A percentile compares a stretch with the other conserved stretches of the same genome.
Conservation (phyloP, 1,284 basidiomycete species). For the Tranzscheliella williamsii region DNA sequence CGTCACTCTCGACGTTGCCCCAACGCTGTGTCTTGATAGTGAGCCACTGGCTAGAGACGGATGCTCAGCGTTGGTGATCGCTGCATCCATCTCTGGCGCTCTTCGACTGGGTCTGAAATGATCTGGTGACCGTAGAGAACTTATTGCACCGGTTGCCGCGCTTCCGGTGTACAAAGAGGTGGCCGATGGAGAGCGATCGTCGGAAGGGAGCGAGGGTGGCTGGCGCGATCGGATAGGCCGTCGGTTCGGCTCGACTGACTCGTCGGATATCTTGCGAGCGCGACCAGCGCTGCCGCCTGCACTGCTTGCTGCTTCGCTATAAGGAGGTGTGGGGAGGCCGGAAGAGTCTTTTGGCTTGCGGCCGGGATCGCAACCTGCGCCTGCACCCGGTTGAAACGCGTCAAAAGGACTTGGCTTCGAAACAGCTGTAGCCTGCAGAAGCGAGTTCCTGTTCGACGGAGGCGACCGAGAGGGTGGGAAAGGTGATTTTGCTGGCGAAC, state of each 20-base stretch:
- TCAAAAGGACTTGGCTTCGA: neutral
- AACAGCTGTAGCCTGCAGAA: neutral
- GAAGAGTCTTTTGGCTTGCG: too few relatives aligned
- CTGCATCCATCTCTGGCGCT: too few relatives aligned
- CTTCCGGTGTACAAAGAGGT: slow-evolving; percentile 31
- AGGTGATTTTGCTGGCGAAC: too few relatives aligned
- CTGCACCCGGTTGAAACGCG: neutral
- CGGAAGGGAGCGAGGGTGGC: neutral
- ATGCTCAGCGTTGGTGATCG: neutral
- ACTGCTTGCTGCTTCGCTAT: slow-evolving; percentile 33
- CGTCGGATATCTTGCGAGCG: slow-evolving; percentile 12
- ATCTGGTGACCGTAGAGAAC: slow-evolving; percentile 8
- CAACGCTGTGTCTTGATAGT: neutral
- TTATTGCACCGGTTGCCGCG: slow-evolving; percentile 19
- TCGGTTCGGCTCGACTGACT: neutral
- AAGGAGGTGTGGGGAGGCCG: slow-evolving; percentile 33
- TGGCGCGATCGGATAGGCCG: neutral
- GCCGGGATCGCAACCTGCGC: neutral
- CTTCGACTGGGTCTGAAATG: slow-evolving; percentile 9
- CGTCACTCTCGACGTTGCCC: neutral
- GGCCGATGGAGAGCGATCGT: slow-evolving; percentile 15
- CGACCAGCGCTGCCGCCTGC: slow-evolving; percentile 19
- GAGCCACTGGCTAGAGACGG: neutral
- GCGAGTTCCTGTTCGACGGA: neutral
- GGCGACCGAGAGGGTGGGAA: neutral